A percentile compares a stretch with the other conserved stretches of the same genome.
Conservation (phyloP, 176 grass and related monocot genomes). For the Triticum monococcum region DNA sequence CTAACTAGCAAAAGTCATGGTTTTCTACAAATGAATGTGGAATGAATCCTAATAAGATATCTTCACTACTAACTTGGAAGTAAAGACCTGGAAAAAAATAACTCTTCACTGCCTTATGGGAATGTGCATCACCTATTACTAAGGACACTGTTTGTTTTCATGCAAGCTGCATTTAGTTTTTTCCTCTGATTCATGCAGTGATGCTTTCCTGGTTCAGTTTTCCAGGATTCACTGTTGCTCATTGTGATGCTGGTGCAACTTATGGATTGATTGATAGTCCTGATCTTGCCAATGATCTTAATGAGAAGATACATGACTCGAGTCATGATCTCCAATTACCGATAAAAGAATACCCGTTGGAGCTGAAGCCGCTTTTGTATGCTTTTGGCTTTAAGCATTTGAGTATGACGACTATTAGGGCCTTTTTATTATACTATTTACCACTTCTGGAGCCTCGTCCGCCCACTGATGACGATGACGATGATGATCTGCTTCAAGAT, state of each 20-base stretch:
- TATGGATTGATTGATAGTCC: conserved; percentile 32
- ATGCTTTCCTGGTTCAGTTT: conserved; percentile 45
- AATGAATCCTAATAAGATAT: conserved; percentile 10
- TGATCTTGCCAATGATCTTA: conserved; percentile 37
- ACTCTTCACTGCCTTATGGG: background rate
- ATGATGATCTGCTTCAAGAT: conserved; percentile 52
- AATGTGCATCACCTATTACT: background rate
- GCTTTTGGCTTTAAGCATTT: conserved; percentile 78
- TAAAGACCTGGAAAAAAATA: background rate
- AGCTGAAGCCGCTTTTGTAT: conserved; percentile 78
- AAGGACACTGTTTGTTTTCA: background rate
- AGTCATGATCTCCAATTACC: conserved; percentile 6
- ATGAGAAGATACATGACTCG: conserved; percentile 34
- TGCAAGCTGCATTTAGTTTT: background rate
- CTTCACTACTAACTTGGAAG: background rate
- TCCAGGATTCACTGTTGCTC: conserved; percentile 59
- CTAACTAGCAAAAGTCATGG: background rate
- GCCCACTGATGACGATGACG: conserved; percentile 56
- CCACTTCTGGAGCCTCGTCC: conserved; percentile 79
- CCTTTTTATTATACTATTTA: conserved; percentile 92
- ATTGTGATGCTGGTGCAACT: conserved; percentile 78
- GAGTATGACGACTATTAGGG: conserved; percentile 76
- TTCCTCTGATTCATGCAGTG: background rate
- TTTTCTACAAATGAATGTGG: background rate
- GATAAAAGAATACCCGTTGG: conserved; percentile 72